These are phyloP conservation scores for Carpinus viminea DNA, from an alignment of 306 rosid genomes.

Conservation along the genomic window DNA sequence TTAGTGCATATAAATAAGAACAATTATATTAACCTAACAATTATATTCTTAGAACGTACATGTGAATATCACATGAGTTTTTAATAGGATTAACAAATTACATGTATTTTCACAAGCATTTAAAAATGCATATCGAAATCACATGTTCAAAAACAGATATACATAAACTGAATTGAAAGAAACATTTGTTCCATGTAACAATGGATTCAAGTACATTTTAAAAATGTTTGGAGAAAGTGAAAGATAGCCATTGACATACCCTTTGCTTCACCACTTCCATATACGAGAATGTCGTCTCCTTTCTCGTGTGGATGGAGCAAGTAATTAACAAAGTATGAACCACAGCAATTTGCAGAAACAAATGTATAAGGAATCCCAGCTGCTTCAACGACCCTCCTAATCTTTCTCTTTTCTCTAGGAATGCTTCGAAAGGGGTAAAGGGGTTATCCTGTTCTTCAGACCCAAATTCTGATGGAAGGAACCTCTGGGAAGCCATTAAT, in stretches of 20 bases:
- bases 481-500: slow-evolving; percentile 26
- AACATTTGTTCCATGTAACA: too few species aligned
- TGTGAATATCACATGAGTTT: too few species aligned
- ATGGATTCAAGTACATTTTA: neutral
- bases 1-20: neutral
- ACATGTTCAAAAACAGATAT: too few species aligned
- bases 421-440: slow-evolving; percentile 37
- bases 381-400: slow-evolving; percentile 44
- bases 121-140: too few species aligned
- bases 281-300: neutral
- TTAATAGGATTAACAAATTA: too few species aligned
- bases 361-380: slow-evolving; percentile 39
- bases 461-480: slow-evolving; percentile 49
- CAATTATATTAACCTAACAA: too few species aligned
- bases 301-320: slow-evolving; percentile 39
- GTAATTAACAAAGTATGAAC: slow-evolving; percentile 44
- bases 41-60: too few species aligned
- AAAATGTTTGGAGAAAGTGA: neutral
- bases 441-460: slow-evolving; percentile 31
- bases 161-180: too few species aligned
- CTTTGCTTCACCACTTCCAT: slow-evolving; percentile 41
- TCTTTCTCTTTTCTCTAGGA: slow-evolving; percentile 31
- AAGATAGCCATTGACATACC: slow-evolving; percentile 23
- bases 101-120: too few species aligned
- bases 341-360: slow-evolving; percentile 41